Conservation (phyloP, 371 early-diverging fungal species). For the Mucor irregularis region DNA sequence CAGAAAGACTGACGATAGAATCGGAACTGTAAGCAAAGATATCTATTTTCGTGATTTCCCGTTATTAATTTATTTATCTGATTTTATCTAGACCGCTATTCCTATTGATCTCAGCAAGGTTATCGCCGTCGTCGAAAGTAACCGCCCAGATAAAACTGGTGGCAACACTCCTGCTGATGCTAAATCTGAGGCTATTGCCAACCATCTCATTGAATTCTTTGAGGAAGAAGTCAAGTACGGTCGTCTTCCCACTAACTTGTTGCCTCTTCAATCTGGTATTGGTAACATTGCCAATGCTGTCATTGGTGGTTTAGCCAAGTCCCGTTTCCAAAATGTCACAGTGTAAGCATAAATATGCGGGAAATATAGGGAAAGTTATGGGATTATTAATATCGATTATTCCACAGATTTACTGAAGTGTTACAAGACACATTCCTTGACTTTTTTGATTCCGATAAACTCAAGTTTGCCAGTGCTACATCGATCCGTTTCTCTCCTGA, state of each 20-base stretch:
- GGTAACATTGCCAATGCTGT: slow-evolving; percentile 62
- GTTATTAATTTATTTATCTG: slow-evolving; percentile 1
- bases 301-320: slow-evolving; percentile 54
- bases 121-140: slow-evolving; percentile 50
- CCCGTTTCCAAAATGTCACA: slow-evolving; percentile 49
- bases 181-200: slow-evolving; percentile 47
- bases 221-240: slow-evolving; percentile 54
- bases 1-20: slow-evolving; percentile 50
- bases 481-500: slow-evolving; percentile 57
- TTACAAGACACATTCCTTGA: slow-evolving; percentile 57
- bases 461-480: slow-evolving; percentile 57
- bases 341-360: slow-evolving; percentile 37
- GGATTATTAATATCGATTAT: neutral
- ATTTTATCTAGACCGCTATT: slow-evolving; percentile 37
- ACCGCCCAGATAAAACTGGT: slow-evolving; percentile 51
- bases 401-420: slow-evolving; percentile 48
- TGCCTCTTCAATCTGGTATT: slow-evolving; percentile 57
- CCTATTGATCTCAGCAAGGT: slow-evolving; percentile 53
- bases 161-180: slow-evolving; percentile 44
- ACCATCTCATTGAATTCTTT: slow-evolving; percentile 53
- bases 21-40: slow-evolving; percentile 45
- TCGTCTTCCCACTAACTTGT: slow-evolving; percentile 46
- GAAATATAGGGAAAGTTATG: neutral
- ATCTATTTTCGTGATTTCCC: neutral
- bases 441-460: slow-evolving; percentile 54